Conservation (phyloP, 1,284 basidiomycete species). For the Wolfiporia cocos region DNA sequence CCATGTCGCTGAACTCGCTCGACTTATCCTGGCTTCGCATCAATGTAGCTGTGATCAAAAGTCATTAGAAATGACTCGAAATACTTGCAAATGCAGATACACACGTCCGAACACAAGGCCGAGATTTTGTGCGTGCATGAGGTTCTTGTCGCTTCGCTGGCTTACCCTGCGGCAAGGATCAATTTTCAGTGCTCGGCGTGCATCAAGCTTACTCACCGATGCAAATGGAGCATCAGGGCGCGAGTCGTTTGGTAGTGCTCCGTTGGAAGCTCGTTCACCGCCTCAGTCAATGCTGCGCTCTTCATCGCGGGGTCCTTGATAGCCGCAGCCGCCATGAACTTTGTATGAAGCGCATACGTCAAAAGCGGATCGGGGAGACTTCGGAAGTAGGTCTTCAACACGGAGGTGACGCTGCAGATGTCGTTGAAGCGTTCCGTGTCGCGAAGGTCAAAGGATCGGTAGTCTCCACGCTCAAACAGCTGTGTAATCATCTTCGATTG, state of each 20-base stretch:
- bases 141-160: constrained; percentile 66
- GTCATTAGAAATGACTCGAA: constrained; percentile 9
- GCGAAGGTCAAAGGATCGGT: constrained; percentile 80
- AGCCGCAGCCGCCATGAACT: constrained; percentile 75
- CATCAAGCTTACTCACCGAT: constrained; percentile 48
- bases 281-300: constrained; percentile 55
- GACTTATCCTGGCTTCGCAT: constrained; percentile 85
- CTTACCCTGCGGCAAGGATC: constrained; percentile 52
- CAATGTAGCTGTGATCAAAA: constrained; percentile 69
- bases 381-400: constrained; percentile 96
- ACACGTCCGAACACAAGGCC: constrained; percentile 99
- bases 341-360: constrained; percentile 88
- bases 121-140: constrained; percentile 94
- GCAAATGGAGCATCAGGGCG: constrained; percentile 81
- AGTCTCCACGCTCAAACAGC: constrained; percentile 91
- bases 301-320: constrained; percentile 63
- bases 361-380: constrained; percentile 86
- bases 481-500: constrained; percentile 93
- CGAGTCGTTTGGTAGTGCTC: constrained; percentile 87
- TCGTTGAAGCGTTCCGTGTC: constrained; percentile 94
- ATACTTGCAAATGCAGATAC: constrained; percentile 29
- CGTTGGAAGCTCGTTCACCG: constrained; percentile 76
- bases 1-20: constrained; percentile 95
- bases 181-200: background rate
- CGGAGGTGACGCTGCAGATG: constrained; percentile 93